Evolutionary conservation across 148 eudicot species (phyloP).

Genomic region (Simmondsia chinensis): DNA sequence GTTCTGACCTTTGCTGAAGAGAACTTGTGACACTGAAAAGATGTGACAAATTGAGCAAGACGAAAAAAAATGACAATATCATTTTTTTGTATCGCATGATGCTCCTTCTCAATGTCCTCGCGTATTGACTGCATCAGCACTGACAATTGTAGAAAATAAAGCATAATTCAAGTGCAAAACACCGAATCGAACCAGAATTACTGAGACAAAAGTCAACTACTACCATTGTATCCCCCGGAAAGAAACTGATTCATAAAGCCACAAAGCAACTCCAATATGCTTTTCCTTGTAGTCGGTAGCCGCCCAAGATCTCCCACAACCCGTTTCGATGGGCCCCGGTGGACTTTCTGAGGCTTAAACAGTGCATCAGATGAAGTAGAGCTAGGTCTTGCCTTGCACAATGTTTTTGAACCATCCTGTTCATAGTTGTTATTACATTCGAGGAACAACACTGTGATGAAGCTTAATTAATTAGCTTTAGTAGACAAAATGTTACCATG

Average conservation of each 20-base stretch:
- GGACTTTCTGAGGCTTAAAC: slow-evolving; percentile 47
- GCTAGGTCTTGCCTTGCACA: slow-evolving; percentile 66
- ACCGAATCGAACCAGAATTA: too few species aligned
- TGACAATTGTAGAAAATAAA: slow-evolving; percentile 22
- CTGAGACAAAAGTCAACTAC: too few species aligned
- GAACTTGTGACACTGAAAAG: slow-evolving; percentile 70
- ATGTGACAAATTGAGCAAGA: slow-evolving; percentile 78
- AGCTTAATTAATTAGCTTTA: not conserved
- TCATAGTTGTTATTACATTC: slow-evolving; percentile 6
- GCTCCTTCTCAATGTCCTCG: slow-evolving; percentile 82
- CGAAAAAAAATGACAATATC: slow-evolving; percentile 77
- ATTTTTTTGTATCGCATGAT: slow-evolving; percentile 56
- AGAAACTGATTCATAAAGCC: slow-evolving; percentile 72
- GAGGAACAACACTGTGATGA: not conserved
- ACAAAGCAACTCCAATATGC: slow-evolving; percentile 42
- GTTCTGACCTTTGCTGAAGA: slow-evolving; percentile 43
- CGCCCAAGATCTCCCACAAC: slow-evolving; percentile 41
- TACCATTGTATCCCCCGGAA: slow-evolving; percentile 92
- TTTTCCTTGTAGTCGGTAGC: slow-evolving; percentile 53
- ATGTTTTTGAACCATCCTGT: slow-evolving; percentile 85
- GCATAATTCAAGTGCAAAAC: too few species aligned
- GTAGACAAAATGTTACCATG: slow-evolving; percentile 40
- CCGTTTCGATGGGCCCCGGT: slow-evolving; percentile 65
- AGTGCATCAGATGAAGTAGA: slow-evolving; percentile 45
- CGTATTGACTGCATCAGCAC: slow-evolving; percentile 82